Evolutionary conservation across 192 early-diverging fungal genomes (phyloP).

Genomic region (Neocallimastix lanati): DNA sequence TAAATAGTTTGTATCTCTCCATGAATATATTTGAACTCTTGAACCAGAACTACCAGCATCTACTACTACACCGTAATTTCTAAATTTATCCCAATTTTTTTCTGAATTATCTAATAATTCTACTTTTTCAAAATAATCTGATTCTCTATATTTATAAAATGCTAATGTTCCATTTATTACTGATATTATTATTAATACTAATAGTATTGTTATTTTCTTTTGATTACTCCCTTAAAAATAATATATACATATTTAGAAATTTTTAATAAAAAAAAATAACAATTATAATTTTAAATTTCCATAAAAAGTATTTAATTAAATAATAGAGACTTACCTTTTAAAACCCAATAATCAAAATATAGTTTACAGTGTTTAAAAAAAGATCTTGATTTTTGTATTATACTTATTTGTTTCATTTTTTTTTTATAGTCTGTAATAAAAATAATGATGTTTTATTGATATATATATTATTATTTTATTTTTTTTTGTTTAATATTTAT

Average conservation of each 20-base stretch:
- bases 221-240: not conserved
- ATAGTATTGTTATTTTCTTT: not conserved
- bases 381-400: not conserved
- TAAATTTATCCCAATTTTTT: not conserved
- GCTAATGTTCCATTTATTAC: not conserved
- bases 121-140: not conserved
- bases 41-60: conserved; percentile 96
- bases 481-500: too few relatives aligned
- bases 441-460: too few relatives aligned
- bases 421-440: too few relatives aligned
- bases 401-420: not conserved
- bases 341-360: not conserved
- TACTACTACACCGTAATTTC: conserved; percentile 76
- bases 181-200: not conserved
- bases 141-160: not conserved
- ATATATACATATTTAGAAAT: too few relatives aligned
- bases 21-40: conserved; percentile 76
- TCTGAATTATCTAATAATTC: not conserved
- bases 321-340: too few relatives aligned
- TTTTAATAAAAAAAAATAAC: too few relatives aligned
- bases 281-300: too few relatives aligned
- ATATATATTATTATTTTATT: too few relatives aligned
- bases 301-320: too few relatives aligned
- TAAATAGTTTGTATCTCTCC: conserved; percentile 35
- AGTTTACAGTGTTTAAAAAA: not conserved